These are phyloP conservation scores for Hymenoscyphus repandus DNA, from an alignment of 2,329 filamentous ascomycete genomes.

Conservation along the genomic window DNA sequence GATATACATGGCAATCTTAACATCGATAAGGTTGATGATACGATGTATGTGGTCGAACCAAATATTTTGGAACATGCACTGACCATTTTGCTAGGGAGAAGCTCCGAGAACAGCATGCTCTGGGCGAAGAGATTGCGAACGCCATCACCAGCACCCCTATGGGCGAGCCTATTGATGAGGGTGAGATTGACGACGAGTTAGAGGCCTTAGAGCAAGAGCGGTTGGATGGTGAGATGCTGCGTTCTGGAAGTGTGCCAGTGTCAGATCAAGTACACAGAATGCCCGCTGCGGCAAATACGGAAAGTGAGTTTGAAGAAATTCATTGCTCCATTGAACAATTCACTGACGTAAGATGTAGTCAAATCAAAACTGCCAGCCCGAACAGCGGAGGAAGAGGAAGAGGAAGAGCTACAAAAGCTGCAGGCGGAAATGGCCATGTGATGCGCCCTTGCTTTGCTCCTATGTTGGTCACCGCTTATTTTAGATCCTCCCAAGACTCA, in stretches of 20 bases:
- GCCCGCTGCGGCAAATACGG: conserved; percentile 68
- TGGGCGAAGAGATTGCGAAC: conserved; percentile 87
- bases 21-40: conserved; percentile 89
- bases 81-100: conserved; percentile 62
- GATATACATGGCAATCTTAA: conserved; percentile 86
- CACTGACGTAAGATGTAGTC: conserved; percentile 33
- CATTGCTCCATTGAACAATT: conserved; percentile 7
- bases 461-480: conserved; percentile 12
- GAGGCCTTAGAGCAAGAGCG: conserved; percentile 85
- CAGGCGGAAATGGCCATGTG: conserved; percentile 98
- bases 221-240: conserved; percentile 89
- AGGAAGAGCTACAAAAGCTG: conserved; percentile 86
- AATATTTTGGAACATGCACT: conserved; percentile 18
- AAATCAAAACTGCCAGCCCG: conserved; percentile 45
- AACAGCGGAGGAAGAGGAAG: conserved; percentile 84
- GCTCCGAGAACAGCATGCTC: conserved; percentile 83
- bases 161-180: conserved; percentile 72
- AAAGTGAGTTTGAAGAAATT: conserved; percentile 55
- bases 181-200: conserved; percentile 79
- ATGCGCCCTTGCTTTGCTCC: conserved; percentile 13
- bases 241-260: conserved; percentile 79
- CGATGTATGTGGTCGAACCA: conserved; percentile 65
- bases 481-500: conserved; percentile 16
- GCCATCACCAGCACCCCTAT: conserved; percentile 71
- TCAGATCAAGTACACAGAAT: conserved; percentile 71